These are phyloP conservation scores for Boechera stricta DNA, from an alignment of 345 rosid genomes.

Conservation along the genomic window DNA sequence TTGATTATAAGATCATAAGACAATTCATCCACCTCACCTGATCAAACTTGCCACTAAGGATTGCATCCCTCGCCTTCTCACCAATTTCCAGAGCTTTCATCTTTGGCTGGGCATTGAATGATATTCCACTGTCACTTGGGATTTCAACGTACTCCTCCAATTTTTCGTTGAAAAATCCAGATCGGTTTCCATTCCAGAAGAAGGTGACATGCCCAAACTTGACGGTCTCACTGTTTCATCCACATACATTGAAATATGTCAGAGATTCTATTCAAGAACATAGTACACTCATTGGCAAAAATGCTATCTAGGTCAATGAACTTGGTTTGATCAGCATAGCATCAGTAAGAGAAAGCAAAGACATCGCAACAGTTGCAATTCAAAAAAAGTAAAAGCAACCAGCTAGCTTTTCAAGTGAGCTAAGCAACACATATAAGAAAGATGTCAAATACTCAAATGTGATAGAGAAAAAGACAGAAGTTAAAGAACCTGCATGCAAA, in stretches of 20 bases:
- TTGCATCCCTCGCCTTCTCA: conserved; percentile 86
- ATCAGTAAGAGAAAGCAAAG: not conserved
- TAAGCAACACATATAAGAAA: not conserved
- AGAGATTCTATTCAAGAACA: not conserved
- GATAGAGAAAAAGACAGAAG: not conserved
- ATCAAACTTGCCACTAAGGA: conserved; percentile 79
- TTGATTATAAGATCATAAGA: conserved; percentile 17
- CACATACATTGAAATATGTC: conserved; percentile 16
- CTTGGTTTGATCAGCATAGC: not conserved
- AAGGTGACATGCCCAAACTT: conserved; percentile 97
- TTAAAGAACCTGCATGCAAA: conserved; percentile 83
- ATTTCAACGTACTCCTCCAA: conserved; percentile 92
- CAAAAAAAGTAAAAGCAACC: too few relatives aligned
- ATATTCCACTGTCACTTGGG: conserved; percentile 91
- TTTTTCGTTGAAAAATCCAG: conserved; percentile 75
- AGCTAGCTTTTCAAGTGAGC: not conserved
- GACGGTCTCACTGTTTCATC: conserved; percentile 77
- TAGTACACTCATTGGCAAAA: not conserved
- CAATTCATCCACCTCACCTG: conserved; percentile 58
- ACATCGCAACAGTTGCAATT: too few relatives aligned
- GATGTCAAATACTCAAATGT: not conserved
- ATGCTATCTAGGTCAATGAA: not conserved
- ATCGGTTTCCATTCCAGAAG: conserved; percentile 99
- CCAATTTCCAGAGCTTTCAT: conserved; percentile 95
- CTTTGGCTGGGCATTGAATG: conserved; percentile 90